Evolutionary conservation across 2,329 filamentous ascomycete species (phyloP).

Genomic region (Cephalotrichum gorgonifer): DNA sequence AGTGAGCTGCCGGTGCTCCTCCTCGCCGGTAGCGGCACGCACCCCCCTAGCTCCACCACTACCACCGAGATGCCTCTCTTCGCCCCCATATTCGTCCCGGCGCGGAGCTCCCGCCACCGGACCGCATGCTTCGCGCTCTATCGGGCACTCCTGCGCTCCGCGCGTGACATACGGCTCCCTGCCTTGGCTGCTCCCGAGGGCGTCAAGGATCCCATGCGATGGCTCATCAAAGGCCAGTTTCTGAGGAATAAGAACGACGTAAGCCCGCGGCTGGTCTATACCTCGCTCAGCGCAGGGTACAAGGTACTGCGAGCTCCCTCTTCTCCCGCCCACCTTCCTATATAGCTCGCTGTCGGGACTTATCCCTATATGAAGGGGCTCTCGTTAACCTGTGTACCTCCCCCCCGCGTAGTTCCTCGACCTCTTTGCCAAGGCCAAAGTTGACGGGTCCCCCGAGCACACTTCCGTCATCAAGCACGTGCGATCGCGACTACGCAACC

Average conservation of each 20-base stretch:
- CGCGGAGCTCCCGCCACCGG: slow-evolving; percentile 41
- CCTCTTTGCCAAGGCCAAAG: slow-evolving; percentile 26
- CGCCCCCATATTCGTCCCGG: slow-evolving; percentile 25
- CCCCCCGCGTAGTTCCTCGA: slow-evolving; percentile 25
- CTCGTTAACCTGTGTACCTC: not conserved
- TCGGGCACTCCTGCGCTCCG: slow-evolving; percentile 55
- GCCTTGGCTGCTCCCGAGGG: not conserved
- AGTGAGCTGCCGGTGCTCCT: not conserved
- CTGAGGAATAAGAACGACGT: slow-evolving; percentile 45
- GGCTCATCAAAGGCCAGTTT: slow-evolving; percentile 52
- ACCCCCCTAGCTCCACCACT: not conserved
- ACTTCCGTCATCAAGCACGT: slow-evolving; percentile 21
- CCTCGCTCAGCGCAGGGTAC: slow-evolving; percentile 59
- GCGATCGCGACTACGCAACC: not conserved
- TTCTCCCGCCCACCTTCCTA: not conserved
- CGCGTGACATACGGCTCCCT: slow-evolving; percentile 39
- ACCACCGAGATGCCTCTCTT: not conserved
- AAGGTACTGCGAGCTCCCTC: slow-evolving; percentile 28
- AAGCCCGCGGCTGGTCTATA: slow-evolving; percentile 48
- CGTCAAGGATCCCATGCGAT: slow-evolving; percentile 38
- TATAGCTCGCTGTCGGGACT: not conserved
- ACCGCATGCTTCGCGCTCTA: slow-evolving; percentile 58
- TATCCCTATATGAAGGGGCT: not conserved
- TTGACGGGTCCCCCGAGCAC: slow-evolving; percentile 27
- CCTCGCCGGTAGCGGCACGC: not conserved